These are phyloP conservation scores for Diaporthe sp. DNA, from an alignment of 2,329 filamentous ascomycete genomes.

Conservation along the genomic window DNA sequence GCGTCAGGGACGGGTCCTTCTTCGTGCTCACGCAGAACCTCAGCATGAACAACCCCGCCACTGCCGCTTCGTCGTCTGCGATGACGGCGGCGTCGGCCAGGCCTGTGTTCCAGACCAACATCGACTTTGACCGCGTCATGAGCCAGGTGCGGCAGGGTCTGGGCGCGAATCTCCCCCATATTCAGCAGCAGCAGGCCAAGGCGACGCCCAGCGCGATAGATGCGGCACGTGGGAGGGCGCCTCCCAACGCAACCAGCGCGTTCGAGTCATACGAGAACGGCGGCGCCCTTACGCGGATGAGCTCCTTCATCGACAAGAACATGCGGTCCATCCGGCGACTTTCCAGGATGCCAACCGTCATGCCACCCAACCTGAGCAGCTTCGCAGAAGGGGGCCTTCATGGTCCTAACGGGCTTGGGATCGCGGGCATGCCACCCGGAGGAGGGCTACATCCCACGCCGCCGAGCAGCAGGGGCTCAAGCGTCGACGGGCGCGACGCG, in stretches of 20 bases:
- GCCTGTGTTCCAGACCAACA: slow-evolving; percentile 42
- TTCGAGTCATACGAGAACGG: slow-evolving; percentile 55
- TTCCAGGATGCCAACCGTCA: slow-evolving; percentile 50
- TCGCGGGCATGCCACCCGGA: slow-evolving; percentile 12
- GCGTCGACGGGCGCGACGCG: slow-evolving; percentile 38
- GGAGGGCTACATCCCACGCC: slow-evolving; percentile 41
- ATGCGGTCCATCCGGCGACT: slow-evolving; percentile 54
- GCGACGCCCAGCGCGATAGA: slow-evolving; percentile 54
- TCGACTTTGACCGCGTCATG: slow-evolving; percentile 58
- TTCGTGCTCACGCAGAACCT: slow-evolving; percentile 57
- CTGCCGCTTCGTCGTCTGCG: slow-evolving; percentile 39
- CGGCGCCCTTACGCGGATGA: slow-evolving; percentile 56
- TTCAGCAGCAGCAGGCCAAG: slow-evolving; percentile 36
- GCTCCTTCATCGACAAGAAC: slow-evolving; percentile 54
- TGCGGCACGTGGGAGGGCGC: slow-evolving; percentile 47
- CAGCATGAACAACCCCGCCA: slow-evolving; percentile 42
- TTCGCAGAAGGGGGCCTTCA: slow-evolving; percentile 42
- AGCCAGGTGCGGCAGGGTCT: slow-evolving; percentile 53
- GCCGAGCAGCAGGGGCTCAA: slow-evolving; percentile 47
- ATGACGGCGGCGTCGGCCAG: slow-evolving; percentile 25
- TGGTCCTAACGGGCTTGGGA: slow-evolving; percentile 28
- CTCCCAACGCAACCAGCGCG: slow-evolving; percentile 47
- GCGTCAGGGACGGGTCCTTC: slow-evolving; percentile 61
- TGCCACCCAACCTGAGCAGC: slow-evolving; percentile 46
- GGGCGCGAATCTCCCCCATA: slow-evolving; percentile 35